Evolutionary conservation across 2,329 filamentous ascomycete genomes (phyloP).

Genomic region (Aspergillus sp.): DNA sequence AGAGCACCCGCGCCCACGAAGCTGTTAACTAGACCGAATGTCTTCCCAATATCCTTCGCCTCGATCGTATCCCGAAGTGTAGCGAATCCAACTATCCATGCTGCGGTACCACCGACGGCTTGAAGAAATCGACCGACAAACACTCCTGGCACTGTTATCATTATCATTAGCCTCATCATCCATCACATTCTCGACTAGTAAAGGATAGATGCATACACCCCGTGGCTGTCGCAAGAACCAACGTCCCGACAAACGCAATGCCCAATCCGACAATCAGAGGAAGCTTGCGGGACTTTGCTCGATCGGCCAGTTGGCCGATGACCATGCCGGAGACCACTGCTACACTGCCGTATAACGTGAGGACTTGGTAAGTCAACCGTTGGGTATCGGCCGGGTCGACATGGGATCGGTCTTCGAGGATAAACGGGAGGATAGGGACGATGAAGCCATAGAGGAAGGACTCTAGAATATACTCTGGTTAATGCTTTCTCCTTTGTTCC

Average conservation of each 20-base stretch:
- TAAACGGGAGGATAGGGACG: slow-evolving; percentile 18
- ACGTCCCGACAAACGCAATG: slow-evolving; percentile 8
- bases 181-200: neutral
- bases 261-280: slow-evolving; percentile 9
- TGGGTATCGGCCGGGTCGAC: slow-evolving; percentile 13
- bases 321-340: slow-evolving; percentile 8
- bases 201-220: slow-evolving; percentile 3
- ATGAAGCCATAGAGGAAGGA: slow-evolving; percentile 19
- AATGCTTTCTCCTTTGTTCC: too few species aligned
- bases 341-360: slow-evolving; percentile 12
- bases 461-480: slow-evolving; percentile 6
- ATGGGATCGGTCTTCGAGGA: slow-evolving; percentile 15
- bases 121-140: slow-evolving; percentile 19
- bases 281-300: slow-evolving; percentile 1
- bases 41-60: slow-evolving; percentile 14
- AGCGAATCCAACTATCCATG: slow-evolving; percentile 22
- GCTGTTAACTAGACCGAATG: slow-evolving; percentile 9
- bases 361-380: slow-evolving; percentile 8
- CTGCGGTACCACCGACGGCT: slow-evolving; percentile 11
- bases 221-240: slow-evolving; percentile 6
- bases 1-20: slow-evolving; percentile 12
- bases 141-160: slow-evolving; percentile 7
- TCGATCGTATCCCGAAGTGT: slow-evolving; percentile 13
- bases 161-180: neutral
- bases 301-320: slow-evolving; percentile 10